These are phyloP conservation scores for Botrytis squamosa DNA, from an alignment of 2,329 filamentous ascomycete genomes.

Conservation along the genomic window DNA sequence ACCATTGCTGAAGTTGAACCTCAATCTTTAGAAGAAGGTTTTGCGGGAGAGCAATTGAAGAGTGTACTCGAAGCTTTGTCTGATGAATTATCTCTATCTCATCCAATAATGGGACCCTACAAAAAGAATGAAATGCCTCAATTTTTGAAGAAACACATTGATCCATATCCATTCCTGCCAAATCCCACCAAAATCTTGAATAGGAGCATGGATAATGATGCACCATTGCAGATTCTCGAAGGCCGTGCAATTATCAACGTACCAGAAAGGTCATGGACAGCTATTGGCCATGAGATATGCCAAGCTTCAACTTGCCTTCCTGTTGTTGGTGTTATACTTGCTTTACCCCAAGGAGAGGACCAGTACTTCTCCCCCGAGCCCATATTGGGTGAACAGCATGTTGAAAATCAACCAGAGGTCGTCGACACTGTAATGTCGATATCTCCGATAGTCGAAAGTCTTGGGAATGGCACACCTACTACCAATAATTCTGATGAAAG, in stretches of 20 bases:
- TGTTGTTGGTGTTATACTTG: constrained; percentile 29
- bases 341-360: constrained; percentile 28
- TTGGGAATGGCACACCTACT: constrained; percentile 23
- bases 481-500: constrained; percentile 28
- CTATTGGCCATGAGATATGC: constrained; percentile 34
- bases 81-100: constrained; percentile 57
- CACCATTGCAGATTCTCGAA: constrained; percentile 22
- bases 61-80: constrained; percentile 52
- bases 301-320: constrained; percentile 27
- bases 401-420: constrained; percentile 34
- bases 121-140: constrained; percentile 51
- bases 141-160: constrained; percentile 53
- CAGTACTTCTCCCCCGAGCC: constrained; percentile 9
- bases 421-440: constrained; percentile 31
- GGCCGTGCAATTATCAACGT: constrained; percentile 28
- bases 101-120: constrained; percentile 61
- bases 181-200: constrained; percentile 44
- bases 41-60: constrained; percentile 62
- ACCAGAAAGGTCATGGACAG: constrained; percentile 33
- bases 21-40: constrained; percentile 60
- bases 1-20: constrained; percentile 61
- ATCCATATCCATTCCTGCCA: constrained; percentile 62
- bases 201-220: neutral
- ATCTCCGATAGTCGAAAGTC: constrained; percentile 30
- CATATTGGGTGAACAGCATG: neutral